Base-by-base conservation (phyloP, 1,284 basidiomycete genomes). In the Microbotryum saponariae region DNA sequence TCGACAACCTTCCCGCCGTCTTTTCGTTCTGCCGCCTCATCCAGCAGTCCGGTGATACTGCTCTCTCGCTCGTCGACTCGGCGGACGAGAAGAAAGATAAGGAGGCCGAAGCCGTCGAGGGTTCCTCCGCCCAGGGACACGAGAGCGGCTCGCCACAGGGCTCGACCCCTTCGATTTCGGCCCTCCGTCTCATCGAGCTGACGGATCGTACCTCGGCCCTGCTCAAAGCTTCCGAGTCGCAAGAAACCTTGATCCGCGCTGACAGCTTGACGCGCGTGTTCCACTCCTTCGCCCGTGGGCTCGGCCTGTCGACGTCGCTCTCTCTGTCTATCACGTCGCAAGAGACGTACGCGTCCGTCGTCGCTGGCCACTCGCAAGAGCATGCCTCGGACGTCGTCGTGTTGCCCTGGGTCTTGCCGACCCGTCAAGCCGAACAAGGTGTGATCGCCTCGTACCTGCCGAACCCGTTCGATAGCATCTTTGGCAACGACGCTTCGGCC, bases 141-240 rank as follows among this genome's bases (percentile, higher is more conserved):
- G 21, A 7, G n/a, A 42, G 7, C 25, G 25, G 6, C 33, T 29
- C 21, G 55, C 31, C 50, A 29, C 48, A 21, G 33, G 53, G 48
- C 33, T 6, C 58, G 6, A 27, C 51, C 33, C 25, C 54, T 33
- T 45, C 57, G 23, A 53, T 62, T 53, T 56, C 62, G 29, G 54
- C 86, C 0, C 81, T 93, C 14, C 88, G 90, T 54, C 81, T 94
- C n/a, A 83, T 93, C 68, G 91, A 93, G 73, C 80, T 96, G 58
- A 88, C 89, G 9, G 85, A 86, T 57, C 85, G 91, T 65, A 89
- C 89, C 1, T 91, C 88, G 10, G 88, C 88, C 0, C 85, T 94
- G 33, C 82, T 94, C 76, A 85, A 84, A 72, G 88, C 87, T 2
- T 84, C 88, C 56, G 84, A 85, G 42, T 82, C 82, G 1, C 84